Conservation (phyloP, 306 rosid genomes). For the Acmispon strigosus region DNA sequence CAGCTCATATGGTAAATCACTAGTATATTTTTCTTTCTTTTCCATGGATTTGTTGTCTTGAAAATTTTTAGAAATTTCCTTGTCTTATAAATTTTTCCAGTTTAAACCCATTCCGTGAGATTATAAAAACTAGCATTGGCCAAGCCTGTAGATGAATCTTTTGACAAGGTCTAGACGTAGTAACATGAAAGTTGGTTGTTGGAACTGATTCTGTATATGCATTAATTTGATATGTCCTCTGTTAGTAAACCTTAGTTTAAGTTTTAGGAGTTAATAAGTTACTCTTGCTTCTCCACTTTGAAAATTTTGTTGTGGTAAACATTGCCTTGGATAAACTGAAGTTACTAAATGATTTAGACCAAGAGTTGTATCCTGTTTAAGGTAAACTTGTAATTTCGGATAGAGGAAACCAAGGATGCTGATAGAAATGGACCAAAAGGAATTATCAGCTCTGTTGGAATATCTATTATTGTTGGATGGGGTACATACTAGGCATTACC, state of each 20-base stretch:
- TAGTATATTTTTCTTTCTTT: no score
- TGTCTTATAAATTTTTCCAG: no score
- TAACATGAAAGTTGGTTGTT: background rate
- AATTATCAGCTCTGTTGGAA: no score
- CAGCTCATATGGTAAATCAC: no score
- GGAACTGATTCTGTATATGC: background rate
- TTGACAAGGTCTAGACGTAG: no score
- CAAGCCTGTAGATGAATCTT: background rate
- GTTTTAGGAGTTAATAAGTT: background rate
- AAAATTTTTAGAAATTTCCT: background rate
- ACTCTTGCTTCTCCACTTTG: background rate
- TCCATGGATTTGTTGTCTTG: constrained; percentile 17
- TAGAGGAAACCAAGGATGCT: no score
- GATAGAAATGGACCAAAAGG: no score
- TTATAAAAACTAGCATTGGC: background rate
- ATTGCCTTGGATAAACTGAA: constrained; percentile 1
- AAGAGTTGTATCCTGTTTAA: constrained; percentile 20
- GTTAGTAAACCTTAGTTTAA: background rate
- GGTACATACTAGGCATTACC: no score
- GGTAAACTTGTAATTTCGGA: no score
- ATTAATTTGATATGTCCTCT: background rate
- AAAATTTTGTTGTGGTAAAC: background rate
- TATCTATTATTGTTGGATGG: no score
- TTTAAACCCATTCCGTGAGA: background rate
- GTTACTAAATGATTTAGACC: constrained; percentile 18